Evolutionary conservation across 2,329 filamentous ascomycete species (phyloP), one percentile per base, ranked within the genome.

Genomic region (Beauveria rudraprayagi): DNA sequence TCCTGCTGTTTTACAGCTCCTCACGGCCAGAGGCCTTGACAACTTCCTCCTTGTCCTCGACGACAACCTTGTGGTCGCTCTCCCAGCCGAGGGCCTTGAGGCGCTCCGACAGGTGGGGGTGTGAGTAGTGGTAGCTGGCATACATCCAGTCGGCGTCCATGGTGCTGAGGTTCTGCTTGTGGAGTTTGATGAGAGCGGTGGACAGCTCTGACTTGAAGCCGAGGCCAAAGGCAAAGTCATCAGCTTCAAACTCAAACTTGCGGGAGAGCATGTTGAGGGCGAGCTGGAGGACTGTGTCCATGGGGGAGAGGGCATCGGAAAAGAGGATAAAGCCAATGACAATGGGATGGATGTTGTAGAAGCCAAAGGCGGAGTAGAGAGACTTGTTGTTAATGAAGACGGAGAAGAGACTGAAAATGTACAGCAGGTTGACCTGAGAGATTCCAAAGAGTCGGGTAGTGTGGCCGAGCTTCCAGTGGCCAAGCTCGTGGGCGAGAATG

Each of bases 141-240:
- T 96, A 99, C 83, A 97, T 86, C 89, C 90, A 96, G 77, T 99
- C 95, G 30, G 94, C 94, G 70, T 99, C 94, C 93, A 99, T 97
- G 64, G 91, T 95, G 76, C 91, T 96, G 67, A 99, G 82, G 73
- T 99, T 99, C 80, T 97, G 92, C 70, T 97, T 91, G 77, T 99
- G 95, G 57, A 99, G 89, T 80, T 97, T 97, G 78, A 99, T 92
- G 65, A 99, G 84, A 24, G 91, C 94, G 65, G 85, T 82, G 48
- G 92, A 91, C 57, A 99, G 86, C 74, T 97, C 87, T 51, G 84
- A 78, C 57, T 88, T 85, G 77, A 93, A 97, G 58, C 94, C 94
- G 10, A 97, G 86, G 55, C 87, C 81, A 67, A 87, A 83, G 61
- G 93, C 94, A 72, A 99, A 99, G 24, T 83, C 85, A 76, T 99